Base-by-base conservation (phyloP, 495 filamentous ascomycete species). In the Hapsidospora chrysogenum region DNA sequence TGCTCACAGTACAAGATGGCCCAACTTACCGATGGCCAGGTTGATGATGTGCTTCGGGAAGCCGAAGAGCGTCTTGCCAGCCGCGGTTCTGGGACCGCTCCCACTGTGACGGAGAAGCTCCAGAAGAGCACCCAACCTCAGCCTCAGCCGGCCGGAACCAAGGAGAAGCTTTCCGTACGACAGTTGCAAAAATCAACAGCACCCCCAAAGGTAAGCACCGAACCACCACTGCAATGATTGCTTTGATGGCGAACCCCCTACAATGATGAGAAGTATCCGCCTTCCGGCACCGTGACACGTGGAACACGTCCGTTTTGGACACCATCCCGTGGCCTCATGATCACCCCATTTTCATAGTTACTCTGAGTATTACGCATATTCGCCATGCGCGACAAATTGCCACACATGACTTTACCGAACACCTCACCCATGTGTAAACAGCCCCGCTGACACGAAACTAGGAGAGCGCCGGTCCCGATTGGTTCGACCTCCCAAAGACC, bases 291-390 rank as follows among this genome's bases (percentile, higher is more conserved):
- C 17, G 25, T 36, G 33, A 36, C 33, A 27, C 33, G 22, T 16
- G 33, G 26, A 16, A 36, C 21, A 10, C n/a, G 33, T 36, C 22
- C 33, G 33, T 36, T 23, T 74, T 85, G 80, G 75, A 67, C 52
- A 64, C 64, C 20, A 16, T 17, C 33, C 22, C 22, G 33, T 36
- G 33, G 20, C 58, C 67, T 74, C 81, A 82, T 85, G 85, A 78
- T 56, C 29, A n/a, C n/a, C 36, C 55, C 53, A 58, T 65, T 63
- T 70, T 85, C 84, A 95, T 94, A 97, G 89, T 97, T 97, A 97
- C 89, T 86, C 86, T 94, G 87, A 96, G 60, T 64, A 63, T 17
- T 23, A 26, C 17, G 14, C 23, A 6, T 6, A 26, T 6, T 11
- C 23, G 11, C 6, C 23, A 26, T 26, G 23, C 11, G 23, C 6